Base-by-base conservation (phyloP, 495 filamentous ascomycete genomes). In the Talaromyces trachyspermus region DNA sequence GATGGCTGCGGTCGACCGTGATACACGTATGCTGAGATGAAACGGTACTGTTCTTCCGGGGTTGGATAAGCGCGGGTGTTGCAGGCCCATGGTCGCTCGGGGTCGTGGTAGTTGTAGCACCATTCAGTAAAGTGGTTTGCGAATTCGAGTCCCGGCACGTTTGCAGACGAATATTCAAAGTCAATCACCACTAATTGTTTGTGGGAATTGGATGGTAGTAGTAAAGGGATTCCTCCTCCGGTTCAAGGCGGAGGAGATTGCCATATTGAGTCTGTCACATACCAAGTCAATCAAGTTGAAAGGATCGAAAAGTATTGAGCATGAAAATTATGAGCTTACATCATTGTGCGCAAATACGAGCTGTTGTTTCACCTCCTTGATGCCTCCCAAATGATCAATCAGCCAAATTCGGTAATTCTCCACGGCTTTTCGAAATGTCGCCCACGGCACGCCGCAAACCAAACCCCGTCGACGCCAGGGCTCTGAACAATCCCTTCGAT, bases 81-180 rank as follows among this genome's bases (percentile, higher is more conserved):
- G 65, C 86, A 85, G 9, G 74, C 75, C 68, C 83, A 81, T 2
- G 89, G 71, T 6, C 54, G 61, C 15, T 66, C 62, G 1, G 77
- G 58, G 57, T 90, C 79, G 56, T 95, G 89, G 60, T 99, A 99
- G 61, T 99, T 87, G 69, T 96, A 94, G 60, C 89, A 95, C 92
- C 92, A 99, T 65, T 99, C 92, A 22, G 81, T 81, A 65, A 97
- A 99, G 62, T 99, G 92, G 63, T 99, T 99, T 42, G 89, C 92
- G 62, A 99, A 95, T 64, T 99, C 92, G 23, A 87, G 75, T 2
- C 89, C 94, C 4, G 81, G 82, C 1, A 81, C 69, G 58, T 96
- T 99, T 41, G 92, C 89, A 9, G 83, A 89, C 1, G 94, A 88
- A 59, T 99, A 99, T 61, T 99, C 92, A 55, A 99, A 99, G 65